Evolutionary conservation across 2,329 filamentous ascomycete genomes (phyloP), one percentile per base, ranked within the genome.

Genomic region (Didymella pomorum): DNA sequence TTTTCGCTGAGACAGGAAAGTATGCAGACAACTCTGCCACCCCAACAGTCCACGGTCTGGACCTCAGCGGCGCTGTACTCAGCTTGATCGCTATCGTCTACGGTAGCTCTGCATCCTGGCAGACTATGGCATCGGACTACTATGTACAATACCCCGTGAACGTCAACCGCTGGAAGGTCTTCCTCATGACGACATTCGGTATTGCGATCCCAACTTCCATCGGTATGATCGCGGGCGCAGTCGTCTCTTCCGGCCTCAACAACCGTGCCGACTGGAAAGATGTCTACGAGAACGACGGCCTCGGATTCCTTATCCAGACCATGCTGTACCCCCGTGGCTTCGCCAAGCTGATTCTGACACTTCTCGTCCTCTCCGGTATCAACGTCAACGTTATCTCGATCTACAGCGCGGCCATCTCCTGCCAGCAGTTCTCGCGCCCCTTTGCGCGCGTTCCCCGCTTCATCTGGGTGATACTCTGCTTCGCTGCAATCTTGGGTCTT

Each of bases 381-480:
- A 79, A 78, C 58, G 79, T 79, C 62, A 80, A 80, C 67, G 79
- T 79, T 62, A 79, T 79, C 1, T 80, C 79, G 66, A 79, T 80
- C 74, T 92, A 82, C 69, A 77, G 73, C 47, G 76, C 77, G 18
- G 80, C 79, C 2, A 72, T 82, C 12, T 78, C 77, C 20, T 77
- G 80, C 61, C 79, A 81, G 71, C 77, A 81, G 64, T 79, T 83
- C 63, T 78, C 79, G 25, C 76, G 79, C 52, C 78, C 79, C 25
- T 79, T 80, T 35, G 80, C 82, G n/a, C 82, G 80, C 16, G 80
- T 85, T 39, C 84, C 82, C 25, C 82, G 80, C 44, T 79, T 81
- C 61, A 73, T 82, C 62, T 82, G 80, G 80, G 79, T 79, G 6
- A 53, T 81, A 29, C 35, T 79, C 3, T 78, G 78, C 62, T 80